phyloP scores from a whole-genome alignment of 2,329 filamentous ascomycete genomes.

The Kalmusia sp. region DNA sequence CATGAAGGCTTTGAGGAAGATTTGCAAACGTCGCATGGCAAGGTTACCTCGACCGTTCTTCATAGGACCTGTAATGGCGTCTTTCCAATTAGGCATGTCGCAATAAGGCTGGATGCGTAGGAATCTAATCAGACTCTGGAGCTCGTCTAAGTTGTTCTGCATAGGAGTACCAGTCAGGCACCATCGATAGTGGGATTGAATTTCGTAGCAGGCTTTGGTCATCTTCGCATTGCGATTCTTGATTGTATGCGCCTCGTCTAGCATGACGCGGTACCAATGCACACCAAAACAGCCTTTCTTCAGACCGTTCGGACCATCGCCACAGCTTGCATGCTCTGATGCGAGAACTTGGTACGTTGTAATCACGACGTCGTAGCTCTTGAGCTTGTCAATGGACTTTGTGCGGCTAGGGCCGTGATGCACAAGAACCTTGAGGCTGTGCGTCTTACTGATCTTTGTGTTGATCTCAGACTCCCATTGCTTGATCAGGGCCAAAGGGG shows the following conservation, averaged over 20 bases:
- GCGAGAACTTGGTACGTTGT: slow-evolving; percentile 97
- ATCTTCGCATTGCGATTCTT: slow-evolving; percentile 98
- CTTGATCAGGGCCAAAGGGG: slow-evolving; percentile 90
- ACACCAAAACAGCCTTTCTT: slow-evolving; percentile 88
- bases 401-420: slow-evolving; percentile 90
- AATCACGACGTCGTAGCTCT: slow-evolving; percentile 90
- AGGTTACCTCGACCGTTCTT: slow-evolving; percentile 89
- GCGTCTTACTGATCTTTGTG: slow-evolving; percentile 74
- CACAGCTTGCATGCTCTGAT: slow-evolving; percentile 81
- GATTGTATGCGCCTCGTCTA: slow-evolving; percentile 97
- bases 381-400: slow-evolving; percentile 77
- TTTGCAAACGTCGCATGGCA: slow-evolving; percentile 85
- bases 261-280: slow-evolving; percentile 92
- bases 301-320: slow-evolving; percentile 64
- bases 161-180: slow-evolving; percentile 95
- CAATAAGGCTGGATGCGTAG: slow-evolving; percentile 91
- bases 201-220: slow-evolving; percentile 87
- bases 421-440: slow-evolving; percentile 80
- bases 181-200: slow-evolving; percentile 90
- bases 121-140: slow-evolving; percentile 93
- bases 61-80: slow-evolving; percentile 87
- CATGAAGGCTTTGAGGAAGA: slow-evolving; percentile 92
- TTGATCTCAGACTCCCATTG: slow-evolving; percentile 97
- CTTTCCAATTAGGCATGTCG: slow-evolving; percentile 85
- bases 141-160: slow-evolving; percentile 97